Base-by-base conservation (phyloP, 768 basidiomycete species). In the Calocybe gangraenosa region DNA sequence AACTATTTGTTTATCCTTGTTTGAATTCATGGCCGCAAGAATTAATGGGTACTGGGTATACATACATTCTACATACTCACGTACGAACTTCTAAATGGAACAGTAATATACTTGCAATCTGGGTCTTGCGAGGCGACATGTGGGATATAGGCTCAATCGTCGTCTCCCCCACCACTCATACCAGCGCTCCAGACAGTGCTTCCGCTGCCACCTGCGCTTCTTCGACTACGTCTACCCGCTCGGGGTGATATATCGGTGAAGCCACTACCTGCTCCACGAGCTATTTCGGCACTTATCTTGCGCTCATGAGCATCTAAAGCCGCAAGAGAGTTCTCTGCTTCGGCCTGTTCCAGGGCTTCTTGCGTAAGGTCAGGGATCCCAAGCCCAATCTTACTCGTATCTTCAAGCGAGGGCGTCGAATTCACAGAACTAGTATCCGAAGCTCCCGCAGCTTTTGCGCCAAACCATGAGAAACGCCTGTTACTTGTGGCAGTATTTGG, bases 121-220 rank as follows among this genome's bases (percentile, higher is more conserved):
- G 11, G 25, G 25, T 5, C 6, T 6, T 6, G 6, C 6, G 14
- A 35, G 14, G 6, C n/a, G 34, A 35, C 34, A 35, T 35, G 7
- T n/a, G 25, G 25, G 25, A 6, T 6, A 28, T 35, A 35, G 13
- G 13, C 6, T 52, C 48, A 51, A 28, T 61, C 57, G 25, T 68
- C 69, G 32, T 81, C 78, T 35, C 69, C 81, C 20, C 75, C 68
- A 39, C 70, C 82, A 53, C 81, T 80, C 82, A 87, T 82, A 23
- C 88, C 88, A 40, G 88, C 88, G 60, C 89, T 91, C 83, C 84
- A 92, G 21, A 92, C 85, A 1, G 89, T 92, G 62, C 86, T 87
- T 9, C 77, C 81, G 52, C 81, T 82, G 30, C 82, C 84, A 31
- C 80, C 78, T 18, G 61, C 74, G 50, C 82, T 84, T 48, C 75